Evolutionary conservation across 768 basidiomycete species (phyloP).

Genomic region (Boletus edulis): DNA sequence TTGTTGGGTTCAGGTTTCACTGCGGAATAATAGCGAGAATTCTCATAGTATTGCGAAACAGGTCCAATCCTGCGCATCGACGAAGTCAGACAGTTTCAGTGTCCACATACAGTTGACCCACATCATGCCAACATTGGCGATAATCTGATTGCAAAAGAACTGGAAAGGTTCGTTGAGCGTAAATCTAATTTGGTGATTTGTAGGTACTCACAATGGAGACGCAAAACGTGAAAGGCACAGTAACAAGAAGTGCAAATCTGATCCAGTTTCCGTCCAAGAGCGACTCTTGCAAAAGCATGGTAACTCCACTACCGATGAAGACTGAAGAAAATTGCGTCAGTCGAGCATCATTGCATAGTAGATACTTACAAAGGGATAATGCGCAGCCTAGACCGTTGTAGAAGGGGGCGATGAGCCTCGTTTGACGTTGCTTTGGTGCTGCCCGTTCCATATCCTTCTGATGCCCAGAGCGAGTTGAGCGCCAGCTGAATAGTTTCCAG

Average conservation of each 20-base stretch:
- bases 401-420: slow-evolving; percentile 66
- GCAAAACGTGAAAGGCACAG: slow-evolving; percentile 72
- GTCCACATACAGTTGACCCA: slow-evolving; percentile 32
- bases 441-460: slow-evolving; percentile 54
- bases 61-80: slow-evolving; percentile 61
- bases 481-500: slow-evolving; percentile 39
- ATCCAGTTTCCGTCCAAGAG: slow-evolving; percentile 59
- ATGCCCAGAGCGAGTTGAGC: slow-evolving; percentile 41
- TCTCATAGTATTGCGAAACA: slow-evolving; percentile 82
- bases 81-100: background rate
- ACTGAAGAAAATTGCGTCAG: slow-evolving; percentile 38
- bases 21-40: slow-evolving; percentile 82
- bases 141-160: slow-evolving; percentile 74
- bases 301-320: slow-evolving; percentile 64
- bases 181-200: background rate
- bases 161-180: slow-evolving; percentile 24
- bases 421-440: slow-evolving; percentile 39
- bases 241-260: slow-evolving; percentile 65
- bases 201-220: slow-evolving; percentile 60
- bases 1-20: slow-evolving; percentile 57
- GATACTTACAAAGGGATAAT: slow-evolving; percentile 57
- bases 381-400: slow-evolving; percentile 71
- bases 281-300: slow-evolving; percentile 61
- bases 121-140: slow-evolving; percentile 65
- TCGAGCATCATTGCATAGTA: background rate